Percentiles rank a stretch among this genome's conserved stretches.
phyloP scores from a whole-genome alignment of 83 land plant species.

The Diphasiastrum complanatum region DNA sequence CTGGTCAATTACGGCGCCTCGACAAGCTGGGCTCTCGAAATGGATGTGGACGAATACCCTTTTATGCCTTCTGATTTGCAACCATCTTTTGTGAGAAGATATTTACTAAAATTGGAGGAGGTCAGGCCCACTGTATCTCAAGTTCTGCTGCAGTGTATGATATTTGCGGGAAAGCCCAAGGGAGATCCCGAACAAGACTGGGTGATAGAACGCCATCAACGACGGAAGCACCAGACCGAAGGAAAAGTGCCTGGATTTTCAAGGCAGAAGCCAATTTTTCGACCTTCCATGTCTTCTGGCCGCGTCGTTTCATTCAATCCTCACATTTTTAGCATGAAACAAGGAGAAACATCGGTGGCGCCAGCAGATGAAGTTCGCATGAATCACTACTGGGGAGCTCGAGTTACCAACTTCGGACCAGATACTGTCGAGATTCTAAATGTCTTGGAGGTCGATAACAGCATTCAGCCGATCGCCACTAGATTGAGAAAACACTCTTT shows the following conservation, averaged over 20 bases:
- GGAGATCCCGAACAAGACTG: constrained; percentile 11
- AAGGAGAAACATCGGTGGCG: constrained; percentile 14
- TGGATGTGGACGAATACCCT: constrained; percentile 32
- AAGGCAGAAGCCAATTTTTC: constrained; percentile 24
- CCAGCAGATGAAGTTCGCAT: constrained; percentile 1
- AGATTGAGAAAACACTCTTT: constrained; percentile 1
- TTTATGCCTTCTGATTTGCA: not conserved
- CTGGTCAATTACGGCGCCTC: not conserved
- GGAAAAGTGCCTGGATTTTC: constrained; percentile 11
- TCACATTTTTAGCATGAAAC: constrained; percentile 13
- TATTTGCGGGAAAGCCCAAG: constrained; percentile 23
- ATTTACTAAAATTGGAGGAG: not conserved
- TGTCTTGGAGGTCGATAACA: constrained; percentile 7
- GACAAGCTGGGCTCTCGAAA: constrained; percentile 12
- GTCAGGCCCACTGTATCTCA: constrained; percentile 3
- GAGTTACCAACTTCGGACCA: constrained; percentile 12
- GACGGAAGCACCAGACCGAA: constrained; percentile 20
- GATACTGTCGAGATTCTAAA: constrained; percentile 16
- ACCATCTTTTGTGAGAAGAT: constrained; percentile 10
- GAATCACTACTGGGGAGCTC: constrained; percentile 32
- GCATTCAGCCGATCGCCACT: constrained; percentile 22
- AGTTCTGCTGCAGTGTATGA: constrained; percentile 25
- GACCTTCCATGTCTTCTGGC: not conserved
- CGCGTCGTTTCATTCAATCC: constrained; percentile 13
- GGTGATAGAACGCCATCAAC: constrained; percentile 22